Conservation (phyloP, 2,329 filamentous ascomycete genomes). For the Fusarium compactum region DNA sequence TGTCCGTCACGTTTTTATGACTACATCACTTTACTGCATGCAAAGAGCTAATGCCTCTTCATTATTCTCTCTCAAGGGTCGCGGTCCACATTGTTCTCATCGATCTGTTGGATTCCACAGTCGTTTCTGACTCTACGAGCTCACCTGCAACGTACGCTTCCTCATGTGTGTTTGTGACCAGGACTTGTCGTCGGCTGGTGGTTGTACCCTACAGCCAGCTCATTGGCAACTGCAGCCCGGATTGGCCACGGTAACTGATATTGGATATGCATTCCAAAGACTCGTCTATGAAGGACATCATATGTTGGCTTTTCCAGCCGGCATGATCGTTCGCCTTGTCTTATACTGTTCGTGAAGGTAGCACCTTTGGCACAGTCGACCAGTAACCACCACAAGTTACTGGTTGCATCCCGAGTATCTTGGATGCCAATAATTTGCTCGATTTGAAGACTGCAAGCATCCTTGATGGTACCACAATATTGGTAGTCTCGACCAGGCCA, state of each 20-base stretch:
- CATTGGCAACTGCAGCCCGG: constrained; percentile 31
- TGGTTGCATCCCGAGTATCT: neutral
- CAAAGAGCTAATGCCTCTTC: neutral
- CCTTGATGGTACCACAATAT: neutral
- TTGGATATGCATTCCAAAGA: constrained; percentile 17
- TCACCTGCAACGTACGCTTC: neutral
- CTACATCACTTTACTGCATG: constrained; percentile 1
- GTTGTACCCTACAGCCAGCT: constrained; percentile 34
- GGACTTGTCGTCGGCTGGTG: constrained; percentile 23
- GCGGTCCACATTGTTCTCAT: neutral
- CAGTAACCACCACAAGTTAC: neutral
- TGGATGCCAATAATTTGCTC: neutral
- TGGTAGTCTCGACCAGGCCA: neutral
- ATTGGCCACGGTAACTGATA: constrained; percentile 27
- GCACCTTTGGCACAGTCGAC: constrained; percentile 19
- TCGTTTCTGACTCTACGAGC: constrained; percentile 1
- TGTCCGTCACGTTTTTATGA: constrained; percentile 24
- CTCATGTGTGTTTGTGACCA: constrained; percentile 6
- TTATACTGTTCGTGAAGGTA: neutral
- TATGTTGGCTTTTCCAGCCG: constrained; percentile 12
- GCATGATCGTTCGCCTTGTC: neutral
- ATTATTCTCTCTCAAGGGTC: constrained; percentile 11
- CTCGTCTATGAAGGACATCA: neutral
- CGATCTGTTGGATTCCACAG: neutral
- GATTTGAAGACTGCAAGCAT: neutral